phyloP scores from a whole-genome alignment of 1,284 basidiomycete genomes.

The Pascua sp. region DNA sequence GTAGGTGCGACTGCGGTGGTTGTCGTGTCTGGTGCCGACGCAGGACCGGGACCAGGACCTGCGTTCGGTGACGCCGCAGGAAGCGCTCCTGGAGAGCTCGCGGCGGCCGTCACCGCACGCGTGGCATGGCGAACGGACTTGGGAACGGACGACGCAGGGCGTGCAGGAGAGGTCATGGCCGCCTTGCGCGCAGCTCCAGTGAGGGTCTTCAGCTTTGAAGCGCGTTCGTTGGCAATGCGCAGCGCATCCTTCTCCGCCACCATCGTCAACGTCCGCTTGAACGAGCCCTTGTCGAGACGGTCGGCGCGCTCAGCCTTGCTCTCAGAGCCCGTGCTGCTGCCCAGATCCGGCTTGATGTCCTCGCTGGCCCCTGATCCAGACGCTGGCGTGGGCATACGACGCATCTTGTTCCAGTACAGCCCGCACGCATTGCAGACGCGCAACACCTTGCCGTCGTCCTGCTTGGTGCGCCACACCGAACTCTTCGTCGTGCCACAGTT shows the following conservation, averaged over 20 bases:
- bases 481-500: conserved; percentile 45
- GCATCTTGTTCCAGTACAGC: conserved; percentile 45
- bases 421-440: conserved; percentile 50
- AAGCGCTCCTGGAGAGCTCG: conserved; percentile 33
- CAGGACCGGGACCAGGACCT: not conserved
- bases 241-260: conserved; percentile 41
- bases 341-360: too few relatives aligned
- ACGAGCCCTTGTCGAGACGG: conserved; percentile 2
- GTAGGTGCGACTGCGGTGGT: not conserved
- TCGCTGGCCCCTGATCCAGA: too few relatives aligned
- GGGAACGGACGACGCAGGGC: conserved; percentile 12
- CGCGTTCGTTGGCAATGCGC: conserved; percentile 27
- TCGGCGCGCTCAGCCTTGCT: conserved; percentile 2
- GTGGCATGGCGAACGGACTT: conserved; percentile 8
- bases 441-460: conserved; percentile 33
- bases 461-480: conserved; percentile 44
- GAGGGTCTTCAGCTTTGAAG: conserved; percentile 8
- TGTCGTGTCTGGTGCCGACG: not conserved
- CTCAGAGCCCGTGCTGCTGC: too few relatives aligned
- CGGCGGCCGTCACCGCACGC: conserved; percentile 23
- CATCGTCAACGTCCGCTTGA: conserved; percentile 40
- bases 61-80: not conserved
- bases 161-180: conserved; percentile 32
- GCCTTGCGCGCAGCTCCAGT: conserved; percentile 18
- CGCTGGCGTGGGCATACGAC: conserved; percentile 38